Conservation (phyloP, 2,329 filamentous ascomycete species). For the Fusarium albidum region DNA sequence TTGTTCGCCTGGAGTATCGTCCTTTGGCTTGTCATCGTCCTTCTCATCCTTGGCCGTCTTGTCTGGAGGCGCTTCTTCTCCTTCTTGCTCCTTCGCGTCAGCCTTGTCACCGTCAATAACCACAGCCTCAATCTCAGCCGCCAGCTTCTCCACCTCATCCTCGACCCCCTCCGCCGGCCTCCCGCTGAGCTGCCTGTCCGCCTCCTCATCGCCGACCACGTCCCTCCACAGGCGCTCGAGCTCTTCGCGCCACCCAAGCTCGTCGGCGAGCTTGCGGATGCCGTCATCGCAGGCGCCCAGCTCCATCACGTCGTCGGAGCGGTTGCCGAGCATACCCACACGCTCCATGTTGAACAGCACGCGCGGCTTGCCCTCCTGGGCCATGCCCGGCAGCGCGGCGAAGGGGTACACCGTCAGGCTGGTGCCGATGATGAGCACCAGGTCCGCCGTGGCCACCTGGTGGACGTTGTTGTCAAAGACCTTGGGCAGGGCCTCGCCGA, state of each 20-base stretch:
- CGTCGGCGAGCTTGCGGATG: constrained; percentile 78
- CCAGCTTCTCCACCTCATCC: constrained; percentile 54
- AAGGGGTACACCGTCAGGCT: constrained; percentile 91
- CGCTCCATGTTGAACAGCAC: constrained; percentile 87
- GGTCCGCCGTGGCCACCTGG: constrained; percentile 70
- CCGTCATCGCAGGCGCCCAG: constrained; percentile 86
- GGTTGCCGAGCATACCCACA: constrained; percentile 80
- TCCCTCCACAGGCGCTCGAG: constrained; percentile 78
- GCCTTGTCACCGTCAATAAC: constrained; percentile 40
- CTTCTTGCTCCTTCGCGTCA: constrained; percentile 7
- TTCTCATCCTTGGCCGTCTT: not conserved
- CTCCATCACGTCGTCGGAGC: constrained; percentile 84
- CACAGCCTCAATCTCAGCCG: constrained; percentile 46
- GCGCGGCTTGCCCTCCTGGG: constrained; percentile 70
- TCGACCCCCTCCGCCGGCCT: constrained; percentile 49
- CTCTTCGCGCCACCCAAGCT: constrained; percentile 86
- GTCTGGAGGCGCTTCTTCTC: not conserved
- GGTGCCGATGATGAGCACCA: constrained; percentile 88
- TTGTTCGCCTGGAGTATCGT: not conserved
- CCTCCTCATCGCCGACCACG: constrained; percentile 69
- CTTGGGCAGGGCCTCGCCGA: constrained; percentile 73
- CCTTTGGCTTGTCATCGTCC: not conserved
- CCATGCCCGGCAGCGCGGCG: constrained; percentile 76
- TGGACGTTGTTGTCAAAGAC: constrained; percentile 47
- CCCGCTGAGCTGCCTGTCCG: constrained; percentile 54